Conservation (phyloP, 805 yeast species). For the Tetrapisispora namnaoensis region DNA sequence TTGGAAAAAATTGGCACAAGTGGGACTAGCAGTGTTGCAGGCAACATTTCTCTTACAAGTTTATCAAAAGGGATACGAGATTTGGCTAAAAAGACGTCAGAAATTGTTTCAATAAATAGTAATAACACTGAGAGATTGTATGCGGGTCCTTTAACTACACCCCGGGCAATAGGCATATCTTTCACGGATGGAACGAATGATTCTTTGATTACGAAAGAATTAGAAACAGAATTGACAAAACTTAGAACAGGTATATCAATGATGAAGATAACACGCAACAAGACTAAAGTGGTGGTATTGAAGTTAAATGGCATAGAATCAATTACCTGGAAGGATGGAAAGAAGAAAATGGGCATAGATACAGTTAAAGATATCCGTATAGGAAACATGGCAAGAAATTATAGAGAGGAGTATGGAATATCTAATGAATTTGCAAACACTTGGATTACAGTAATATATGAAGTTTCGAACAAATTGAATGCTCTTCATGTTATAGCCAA, state of each 20-base stretch:
- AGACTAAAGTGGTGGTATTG: constrained; percentile 17
- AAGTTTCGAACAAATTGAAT: constrained; percentile 53
- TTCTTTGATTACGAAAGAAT: constrained; percentile 5
- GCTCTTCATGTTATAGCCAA: constrained; percentile 72
- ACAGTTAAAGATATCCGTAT: constrained; percentile 31
- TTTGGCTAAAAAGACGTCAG: constrained; percentile 12
- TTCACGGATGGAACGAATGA: constrained; percentile 5
- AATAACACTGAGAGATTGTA: neutral
- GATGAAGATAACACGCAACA: constrained; percentile 25
- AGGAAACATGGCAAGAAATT: constrained; percentile 69
- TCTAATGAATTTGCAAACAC: constrained; percentile 50
- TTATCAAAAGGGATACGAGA: constrained; percentile 7
- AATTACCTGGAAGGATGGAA: constrained; percentile 23
- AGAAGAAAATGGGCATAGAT: constrained; percentile 23
- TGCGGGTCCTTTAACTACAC: constrained; percentile 21
- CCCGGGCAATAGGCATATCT: constrained; percentile 13
- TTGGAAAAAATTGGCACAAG: neutral
- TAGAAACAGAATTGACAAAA: constrained; percentile 6
- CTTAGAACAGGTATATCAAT: constrained; percentile 18
- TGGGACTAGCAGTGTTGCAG: neutral
- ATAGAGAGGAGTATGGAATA: constrained; percentile 74
- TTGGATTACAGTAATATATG: constrained; percentile 80
- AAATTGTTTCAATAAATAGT: neutral
- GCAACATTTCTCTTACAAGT: neutral
- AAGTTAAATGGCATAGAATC: constrained; percentile 13